Evolutionary conservation across 192 early-diverging fungal species (phyloP).

Genomic region (Diversispora eburnea): DNA sequence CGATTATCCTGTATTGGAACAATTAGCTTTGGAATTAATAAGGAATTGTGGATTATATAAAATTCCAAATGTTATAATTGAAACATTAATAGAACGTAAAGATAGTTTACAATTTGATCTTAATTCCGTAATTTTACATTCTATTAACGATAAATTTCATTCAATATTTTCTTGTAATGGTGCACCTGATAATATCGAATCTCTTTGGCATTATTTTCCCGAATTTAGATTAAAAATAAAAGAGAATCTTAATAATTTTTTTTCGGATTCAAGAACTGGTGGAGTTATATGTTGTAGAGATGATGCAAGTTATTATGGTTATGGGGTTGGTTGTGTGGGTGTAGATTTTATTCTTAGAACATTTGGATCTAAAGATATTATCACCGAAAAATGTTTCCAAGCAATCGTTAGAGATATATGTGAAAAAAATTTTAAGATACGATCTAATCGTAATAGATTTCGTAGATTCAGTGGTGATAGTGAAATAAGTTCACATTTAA

Average conservation of each 20-base stretch:
- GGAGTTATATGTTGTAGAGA: background rate
- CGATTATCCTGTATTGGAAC: conserved; percentile 1
- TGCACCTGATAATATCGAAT: conserved; percentile 7
- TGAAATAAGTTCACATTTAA: background rate
- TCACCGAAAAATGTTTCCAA: background rate
- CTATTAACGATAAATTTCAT: conserved; percentile 14
- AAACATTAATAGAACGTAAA: background rate
- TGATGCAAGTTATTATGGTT: conserved; percentile 19
- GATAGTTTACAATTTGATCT: conserved; percentile 3
- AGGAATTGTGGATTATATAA: conserved; percentile 12
- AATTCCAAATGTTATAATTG: conserved; percentile 4
- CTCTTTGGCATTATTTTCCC: conserved; percentile 7
- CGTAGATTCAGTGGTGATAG: background rate
- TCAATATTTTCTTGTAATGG: conserved; percentile 5
- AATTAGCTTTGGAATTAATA: conserved; percentile 10
- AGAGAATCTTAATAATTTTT: background rate
- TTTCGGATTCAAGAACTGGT: background rate
- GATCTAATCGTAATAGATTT: background rate
- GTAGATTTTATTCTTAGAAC: conserved; percentile 5
- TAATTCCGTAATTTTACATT: background rate
- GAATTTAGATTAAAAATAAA: background rate
- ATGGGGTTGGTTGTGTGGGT: conserved; percentile 5
- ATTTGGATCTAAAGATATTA: background rate
- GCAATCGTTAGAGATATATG: background rate
- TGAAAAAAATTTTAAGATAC: background rate